These are phyloP conservation scores for Ceratocystis harringtonii DNA, from an alignment of 2,329 filamentous ascomycete species.

Conservation along the genomic window DNA sequence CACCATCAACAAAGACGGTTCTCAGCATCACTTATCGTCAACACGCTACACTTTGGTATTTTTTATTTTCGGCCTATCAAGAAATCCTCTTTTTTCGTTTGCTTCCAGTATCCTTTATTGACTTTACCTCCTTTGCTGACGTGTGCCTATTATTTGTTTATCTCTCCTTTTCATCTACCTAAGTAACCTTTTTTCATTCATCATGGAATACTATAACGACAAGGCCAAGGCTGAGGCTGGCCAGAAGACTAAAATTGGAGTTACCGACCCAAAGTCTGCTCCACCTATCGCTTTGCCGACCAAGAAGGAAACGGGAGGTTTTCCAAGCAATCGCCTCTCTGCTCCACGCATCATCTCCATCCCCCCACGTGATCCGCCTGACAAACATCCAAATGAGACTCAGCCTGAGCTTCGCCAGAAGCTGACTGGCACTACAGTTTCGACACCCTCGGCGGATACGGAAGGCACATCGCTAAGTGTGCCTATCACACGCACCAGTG, in stretches of 20 bases:
- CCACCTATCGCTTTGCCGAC: background rate
- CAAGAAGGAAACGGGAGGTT: background rate
- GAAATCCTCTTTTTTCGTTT: background rate
- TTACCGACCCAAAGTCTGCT: background rate
- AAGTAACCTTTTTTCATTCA: background rate
- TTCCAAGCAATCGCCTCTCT: background rate
- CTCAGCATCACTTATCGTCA: background rate
- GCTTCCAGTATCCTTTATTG: background rate
- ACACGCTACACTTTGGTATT: background rate
- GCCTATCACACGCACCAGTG: background rate
- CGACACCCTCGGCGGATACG: background rate
- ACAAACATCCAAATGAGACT: background rate
- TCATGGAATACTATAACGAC: background rate
- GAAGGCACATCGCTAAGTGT: background rate
- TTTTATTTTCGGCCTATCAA: background rate
- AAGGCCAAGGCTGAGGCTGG: background rate
- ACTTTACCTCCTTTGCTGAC: background rate
- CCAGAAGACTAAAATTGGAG: too few species aligned
- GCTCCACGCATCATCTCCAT: background rate
- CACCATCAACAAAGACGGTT: background rate
- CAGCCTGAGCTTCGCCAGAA: background rate
- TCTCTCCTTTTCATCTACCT: background rate
- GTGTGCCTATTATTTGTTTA: background rate
- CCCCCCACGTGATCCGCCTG: background rate
- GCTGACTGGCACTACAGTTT: background rate